Conservation (phyloP, 225 moss, liverwort and hornwort species). For the Climacium dendroides region DNA sequence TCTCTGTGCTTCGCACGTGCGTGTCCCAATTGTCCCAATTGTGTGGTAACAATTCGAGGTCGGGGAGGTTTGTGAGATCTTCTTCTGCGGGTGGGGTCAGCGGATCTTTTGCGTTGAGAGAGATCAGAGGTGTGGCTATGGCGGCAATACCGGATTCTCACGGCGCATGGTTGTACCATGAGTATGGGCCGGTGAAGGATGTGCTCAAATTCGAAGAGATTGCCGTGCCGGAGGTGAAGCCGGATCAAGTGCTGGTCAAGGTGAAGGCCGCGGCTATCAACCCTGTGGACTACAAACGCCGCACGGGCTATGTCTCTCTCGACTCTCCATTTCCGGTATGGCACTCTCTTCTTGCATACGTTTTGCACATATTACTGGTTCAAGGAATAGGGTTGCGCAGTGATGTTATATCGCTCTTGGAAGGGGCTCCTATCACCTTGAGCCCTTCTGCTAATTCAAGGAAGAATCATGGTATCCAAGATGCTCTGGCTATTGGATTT, state of each 20-base stretch:
- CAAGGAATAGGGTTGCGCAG: neutral
- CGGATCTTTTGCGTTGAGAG: neutral
- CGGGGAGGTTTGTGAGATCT: neutral
- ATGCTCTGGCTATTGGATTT: neutral
- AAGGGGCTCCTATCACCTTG: neutral
- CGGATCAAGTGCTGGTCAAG: constrained; percentile 22
- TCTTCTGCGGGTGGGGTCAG: neutral
- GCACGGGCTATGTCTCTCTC: constrained; percentile 11
- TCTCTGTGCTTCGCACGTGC: neutral
- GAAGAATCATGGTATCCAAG: neutral
- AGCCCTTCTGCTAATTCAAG: neutral
- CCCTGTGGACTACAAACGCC: constrained; percentile 28
- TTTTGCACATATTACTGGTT: neutral
- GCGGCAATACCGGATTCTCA: constrained; percentile 13
- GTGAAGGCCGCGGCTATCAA: constrained; percentile 45
- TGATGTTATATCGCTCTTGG: neutral
- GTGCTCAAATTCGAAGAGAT: constrained; percentile 27
- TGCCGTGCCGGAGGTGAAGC: constrained; percentile 25
- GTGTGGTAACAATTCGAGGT: neutral
- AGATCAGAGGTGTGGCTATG: neutral
- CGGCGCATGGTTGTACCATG: constrained; percentile 28
- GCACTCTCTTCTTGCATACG: neutral
- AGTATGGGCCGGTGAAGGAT: constrained; percentile 21
- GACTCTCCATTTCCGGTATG: constrained; percentile 31
- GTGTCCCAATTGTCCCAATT: neutral